These are phyloP conservation scores for Zygoascus flipseniorum DNA, from an alignment of 805 yeast species.

Conservation along the genomic window DNA sequence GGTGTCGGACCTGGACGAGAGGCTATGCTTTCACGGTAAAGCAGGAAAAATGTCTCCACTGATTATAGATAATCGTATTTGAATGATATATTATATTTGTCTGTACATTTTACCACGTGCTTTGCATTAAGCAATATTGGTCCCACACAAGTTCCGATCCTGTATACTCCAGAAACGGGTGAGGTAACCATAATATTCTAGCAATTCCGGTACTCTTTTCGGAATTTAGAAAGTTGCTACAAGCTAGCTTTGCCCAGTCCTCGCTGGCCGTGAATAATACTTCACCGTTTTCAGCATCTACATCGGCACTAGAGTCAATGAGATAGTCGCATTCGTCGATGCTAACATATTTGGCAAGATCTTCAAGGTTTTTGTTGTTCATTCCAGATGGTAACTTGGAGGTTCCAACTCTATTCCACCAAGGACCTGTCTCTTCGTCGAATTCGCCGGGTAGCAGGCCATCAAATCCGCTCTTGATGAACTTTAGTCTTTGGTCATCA, in stretches of 20 bases:
- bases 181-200: slow-evolving; percentile 21
- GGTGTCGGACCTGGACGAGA: slow-evolving; percentile 98
- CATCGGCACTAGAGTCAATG: slow-evolving; percentile 49
- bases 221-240: slow-evolving; percentile 20
- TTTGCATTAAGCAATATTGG: slow-evolving; percentile 23
- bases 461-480: slow-evolving; percentile 69
- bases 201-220: slow-evolving; percentile 20
- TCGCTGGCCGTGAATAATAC: slow-evolving; percentile 15
- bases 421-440: slow-evolving; percentile 33
- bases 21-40: slow-evolving; percentile 62
- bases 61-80: not conserved
- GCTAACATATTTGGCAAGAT: slow-evolving; percentile 44
- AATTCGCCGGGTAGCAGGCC: slow-evolving; percentile 90
- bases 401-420: slow-evolving; percentile 23
- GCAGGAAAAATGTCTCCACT: not conserved
- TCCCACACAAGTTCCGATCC: slow-evolving; percentile 16
- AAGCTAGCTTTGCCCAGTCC: slow-evolving; percentile 19
- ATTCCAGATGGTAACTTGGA: slow-evolving; percentile 49
- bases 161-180: slow-evolving; percentile 8
- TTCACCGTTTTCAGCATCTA: slow-evolving; percentile 40
- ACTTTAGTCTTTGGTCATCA: slow-evolving; percentile 51
- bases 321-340: slow-evolving; percentile 55
- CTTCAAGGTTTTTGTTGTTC: slow-evolving; percentile 69
- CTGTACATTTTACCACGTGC: slow-evolving; percentile 1
- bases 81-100: not conserved